Percentiles rank a stretch among this genome's conserved stretches.
Conservation (phyloP, 2,329 filamentous ascomycete species). For the Chlorencoelia australis region DNA sequence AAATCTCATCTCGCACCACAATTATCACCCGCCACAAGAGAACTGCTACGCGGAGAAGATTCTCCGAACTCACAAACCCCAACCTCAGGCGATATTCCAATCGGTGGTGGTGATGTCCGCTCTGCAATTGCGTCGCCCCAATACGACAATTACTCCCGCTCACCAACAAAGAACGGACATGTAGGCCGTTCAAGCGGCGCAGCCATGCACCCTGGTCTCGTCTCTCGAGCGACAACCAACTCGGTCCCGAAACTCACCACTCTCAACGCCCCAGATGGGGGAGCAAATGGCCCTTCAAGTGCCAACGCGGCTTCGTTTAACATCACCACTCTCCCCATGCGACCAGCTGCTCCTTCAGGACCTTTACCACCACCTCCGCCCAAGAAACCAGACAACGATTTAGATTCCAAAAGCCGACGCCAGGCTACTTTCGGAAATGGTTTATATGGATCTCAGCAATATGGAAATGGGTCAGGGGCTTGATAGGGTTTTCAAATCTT, state of each 20-base stretch:
- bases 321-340: constrained; percentile 46
- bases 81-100: constrained; percentile 63
- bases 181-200: constrained; percentile 37
- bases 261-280: constrained; percentile 29
- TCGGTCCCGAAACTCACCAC: constrained; percentile 40
- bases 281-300: constrained; percentile 30
- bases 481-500: no score
- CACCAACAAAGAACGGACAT: constrained; percentile 31
- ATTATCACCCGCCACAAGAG: constrained; percentile 67
- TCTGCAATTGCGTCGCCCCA: constrained; percentile 36
- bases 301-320: constrained; percentile 41
- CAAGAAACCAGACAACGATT: constrained; percentile 38
- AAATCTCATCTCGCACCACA: constrained; percentile 85
- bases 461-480: no score
- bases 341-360: constrained; percentile 47
- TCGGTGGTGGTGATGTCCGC: constrained; percentile 42
- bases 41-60: constrained; percentile 48
- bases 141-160: constrained; percentile 24
- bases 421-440: constrained; percentile 41
- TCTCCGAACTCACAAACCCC: constrained; percentile 42
- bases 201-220: constrained; percentile 34
- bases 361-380: constrained; percentile 48
- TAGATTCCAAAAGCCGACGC: constrained; percentile 38
- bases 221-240: constrained; percentile 41
- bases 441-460: constrained; percentile 21